Evolutionary conservation across 1,284 basidiomycete genomes (phyloP).

Genomic region (Schizophyllum amplum): DNA sequence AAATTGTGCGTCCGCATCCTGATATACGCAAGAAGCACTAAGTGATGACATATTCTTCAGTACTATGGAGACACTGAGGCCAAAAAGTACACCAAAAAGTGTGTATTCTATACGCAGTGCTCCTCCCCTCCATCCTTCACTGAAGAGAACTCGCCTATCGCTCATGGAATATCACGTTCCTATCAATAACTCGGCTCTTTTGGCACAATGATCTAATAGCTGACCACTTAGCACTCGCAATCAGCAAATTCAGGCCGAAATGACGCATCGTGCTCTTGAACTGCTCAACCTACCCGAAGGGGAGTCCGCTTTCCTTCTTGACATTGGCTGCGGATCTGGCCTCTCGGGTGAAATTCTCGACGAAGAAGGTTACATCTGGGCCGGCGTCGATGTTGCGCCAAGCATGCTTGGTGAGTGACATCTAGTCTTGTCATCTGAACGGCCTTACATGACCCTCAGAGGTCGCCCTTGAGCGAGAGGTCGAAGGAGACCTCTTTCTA

Average conservation of each 20-base stretch:
- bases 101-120: conserved; percentile 17
- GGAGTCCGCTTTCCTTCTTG: conserved; percentile 79
- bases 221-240: conserved; percentile 70
- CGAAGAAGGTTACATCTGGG: conserved; percentile 91
- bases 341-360: conserved; percentile 96
- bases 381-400: conserved; percentile 92
- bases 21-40: background rate
- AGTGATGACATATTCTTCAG: conserved; percentile 31
- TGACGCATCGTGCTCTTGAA: conserved; percentile 95
- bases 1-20: conserved; percentile 64
- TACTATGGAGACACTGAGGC: conserved; percentile 97
- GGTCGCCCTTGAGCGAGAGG: conserved; percentile 88
- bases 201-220: background rate
- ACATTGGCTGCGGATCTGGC: conserved; percentile 98
- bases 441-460: conserved; percentile 38
- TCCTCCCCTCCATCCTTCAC: conserved; percentile 1
- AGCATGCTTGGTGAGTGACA: conserved; percentile 82
- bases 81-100: conserved; percentile 96
- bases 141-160: background rate
- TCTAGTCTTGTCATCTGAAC: background rate
- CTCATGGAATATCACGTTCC: background rate
- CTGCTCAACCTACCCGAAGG: conserved; percentile 77
- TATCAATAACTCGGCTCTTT: background rate
- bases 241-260: conserved; percentile 94
- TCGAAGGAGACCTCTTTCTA: conserved; percentile 88